Evolutionary conservation across 225 moss, liverwort and hornwort species (phyloP).

Genomic region (Antitrichia curtipendula): DNA sequence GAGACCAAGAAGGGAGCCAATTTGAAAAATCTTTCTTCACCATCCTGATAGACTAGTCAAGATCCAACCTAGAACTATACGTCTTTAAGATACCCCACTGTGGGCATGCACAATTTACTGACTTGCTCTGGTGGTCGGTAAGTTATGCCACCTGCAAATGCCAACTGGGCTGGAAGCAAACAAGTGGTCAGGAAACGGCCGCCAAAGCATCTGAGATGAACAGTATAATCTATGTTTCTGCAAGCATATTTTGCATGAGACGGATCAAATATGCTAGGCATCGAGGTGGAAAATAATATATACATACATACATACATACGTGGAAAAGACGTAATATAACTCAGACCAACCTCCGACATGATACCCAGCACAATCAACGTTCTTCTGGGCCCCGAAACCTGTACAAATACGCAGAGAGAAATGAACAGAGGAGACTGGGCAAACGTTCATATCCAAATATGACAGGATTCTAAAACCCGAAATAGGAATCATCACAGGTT

Average conservation of each 20-base stretch:
- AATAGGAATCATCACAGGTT: background rate
- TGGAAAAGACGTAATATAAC: background rate
- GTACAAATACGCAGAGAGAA: constrained; percentile 1
- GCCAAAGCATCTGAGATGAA: background rate
- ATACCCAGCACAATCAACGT: background rate
- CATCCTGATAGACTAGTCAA: background rate
- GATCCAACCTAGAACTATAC: background rate
- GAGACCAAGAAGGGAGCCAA: background rate
- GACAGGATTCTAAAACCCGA: background rate
- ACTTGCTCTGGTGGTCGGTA: background rate
- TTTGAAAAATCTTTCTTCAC: background rate
- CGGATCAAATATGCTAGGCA: background rate
- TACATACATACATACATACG: background rate
- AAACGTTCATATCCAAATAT: background rate
- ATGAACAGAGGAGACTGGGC: background rate
- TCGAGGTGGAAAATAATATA: background rate
- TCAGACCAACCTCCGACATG: background rate
- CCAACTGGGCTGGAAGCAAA: constrained; percentile 2
- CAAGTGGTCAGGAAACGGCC: background rate
- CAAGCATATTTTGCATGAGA: background rate
- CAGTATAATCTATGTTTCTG: background rate
- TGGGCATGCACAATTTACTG: background rate
- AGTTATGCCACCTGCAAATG: background rate
- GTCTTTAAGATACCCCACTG: background rate
- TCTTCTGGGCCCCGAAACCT: background rate